A percentile compares a stretch with the other conserved stretches of the same genome.
Conservation (phyloP, 352 stramenopile genomes). For the Pythium biforme region DNA sequence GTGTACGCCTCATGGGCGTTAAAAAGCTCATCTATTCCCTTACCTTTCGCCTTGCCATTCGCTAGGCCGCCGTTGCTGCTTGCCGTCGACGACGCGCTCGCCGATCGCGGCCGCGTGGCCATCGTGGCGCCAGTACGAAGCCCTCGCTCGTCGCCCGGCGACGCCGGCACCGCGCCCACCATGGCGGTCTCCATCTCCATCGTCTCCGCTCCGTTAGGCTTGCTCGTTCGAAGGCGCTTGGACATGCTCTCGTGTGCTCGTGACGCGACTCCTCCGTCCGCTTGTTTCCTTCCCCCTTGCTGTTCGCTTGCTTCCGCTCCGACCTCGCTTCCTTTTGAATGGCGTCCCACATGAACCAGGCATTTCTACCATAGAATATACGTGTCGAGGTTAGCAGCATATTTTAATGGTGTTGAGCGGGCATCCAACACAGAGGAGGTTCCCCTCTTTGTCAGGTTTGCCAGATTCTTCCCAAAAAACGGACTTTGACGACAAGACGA, state of each 20-base stretch:
- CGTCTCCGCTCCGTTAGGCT: conserved; percentile 20
- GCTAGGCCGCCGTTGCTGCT: conserved; percentile 1
- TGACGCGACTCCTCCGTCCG: neutral
- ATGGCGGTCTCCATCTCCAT: conserved; percentile 26
- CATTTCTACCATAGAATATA: conserved; percentile 19
- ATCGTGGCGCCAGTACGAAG: neutral
- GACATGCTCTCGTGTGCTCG: conserved; percentile 39
- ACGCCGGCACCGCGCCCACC: conserved; percentile 66
- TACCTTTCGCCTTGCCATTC: conserved; percentile 18
- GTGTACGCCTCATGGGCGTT: neutral
- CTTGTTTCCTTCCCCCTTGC: conserved; percentile 7
- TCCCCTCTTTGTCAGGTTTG: neutral
- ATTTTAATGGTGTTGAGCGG: conserved; percentile 5
- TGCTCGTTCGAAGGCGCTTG: conserved; percentile 57
- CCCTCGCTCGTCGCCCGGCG: conserved; percentile 18
- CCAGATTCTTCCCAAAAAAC: conserved; percentile 23
- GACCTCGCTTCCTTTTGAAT: conserved; percentile 25
- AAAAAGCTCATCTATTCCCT: neutral
- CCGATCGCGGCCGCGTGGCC: conserved; percentile 14
- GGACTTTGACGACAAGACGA: conserved; percentile 5
- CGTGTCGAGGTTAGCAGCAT: conserved; percentile 18
- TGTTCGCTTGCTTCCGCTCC: conserved; percentile 8
- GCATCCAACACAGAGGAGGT: conserved; percentile 6
- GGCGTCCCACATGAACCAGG: conserved; percentile 24
- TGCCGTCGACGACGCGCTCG: conserved; percentile 2